phyloP scores from a whole-genome alignment of 495 filamentous ascomycete genomes.

The Friedmanniomyces simplex region DNA sequence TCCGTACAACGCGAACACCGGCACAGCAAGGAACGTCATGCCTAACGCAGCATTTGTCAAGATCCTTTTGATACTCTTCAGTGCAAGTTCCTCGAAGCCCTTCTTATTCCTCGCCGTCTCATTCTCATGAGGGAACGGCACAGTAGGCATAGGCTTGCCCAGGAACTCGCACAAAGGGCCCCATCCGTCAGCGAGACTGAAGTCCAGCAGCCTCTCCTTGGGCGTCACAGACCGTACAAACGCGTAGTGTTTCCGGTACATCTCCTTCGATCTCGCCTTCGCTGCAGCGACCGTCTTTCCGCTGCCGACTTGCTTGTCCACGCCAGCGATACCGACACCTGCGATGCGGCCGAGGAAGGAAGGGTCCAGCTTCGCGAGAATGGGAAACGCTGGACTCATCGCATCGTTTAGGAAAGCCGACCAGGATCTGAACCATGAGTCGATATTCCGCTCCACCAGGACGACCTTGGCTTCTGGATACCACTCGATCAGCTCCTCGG shows the following conservation, averaged over 20 bases:
- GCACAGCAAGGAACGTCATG: not conserved
- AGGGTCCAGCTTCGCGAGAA: not conserved
- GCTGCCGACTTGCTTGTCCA: not conserved
- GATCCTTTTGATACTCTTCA: constrained; percentile 4
- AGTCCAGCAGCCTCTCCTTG: constrained; percentile 12
- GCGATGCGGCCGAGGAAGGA: not conserved
- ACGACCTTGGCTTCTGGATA: constrained; percentile 20
- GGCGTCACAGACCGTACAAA: constrained; percentile 4
- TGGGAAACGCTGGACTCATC: not conserved
- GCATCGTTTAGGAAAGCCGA: not conserved
- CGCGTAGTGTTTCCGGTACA: constrained; percentile 4
- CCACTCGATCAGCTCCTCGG: constrained; percentile 9
- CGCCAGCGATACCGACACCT: not conserved
- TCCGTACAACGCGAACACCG: not conserved
- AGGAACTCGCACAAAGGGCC: constrained; percentile 19
- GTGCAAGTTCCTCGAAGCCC: not conserved
- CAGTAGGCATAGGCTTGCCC: constrained; percentile 8
- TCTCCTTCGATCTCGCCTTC: not conserved
- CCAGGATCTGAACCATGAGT: constrained; percentile 4
- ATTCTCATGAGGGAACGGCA: constrained; percentile 17
- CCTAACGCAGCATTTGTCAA: not conserved
- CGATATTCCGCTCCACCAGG: constrained; percentile 7
- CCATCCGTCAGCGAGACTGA: constrained; percentile 9
- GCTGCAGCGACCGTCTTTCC: not conserved
- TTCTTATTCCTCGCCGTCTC: constrained; percentile 1